A percentile compares a stretch with the other conserved stretches of the same genome.
Evolutionary conservation across 305 asterid genomes (phyloP).

Genomic region (Fraxinus dipetala): DNA sequence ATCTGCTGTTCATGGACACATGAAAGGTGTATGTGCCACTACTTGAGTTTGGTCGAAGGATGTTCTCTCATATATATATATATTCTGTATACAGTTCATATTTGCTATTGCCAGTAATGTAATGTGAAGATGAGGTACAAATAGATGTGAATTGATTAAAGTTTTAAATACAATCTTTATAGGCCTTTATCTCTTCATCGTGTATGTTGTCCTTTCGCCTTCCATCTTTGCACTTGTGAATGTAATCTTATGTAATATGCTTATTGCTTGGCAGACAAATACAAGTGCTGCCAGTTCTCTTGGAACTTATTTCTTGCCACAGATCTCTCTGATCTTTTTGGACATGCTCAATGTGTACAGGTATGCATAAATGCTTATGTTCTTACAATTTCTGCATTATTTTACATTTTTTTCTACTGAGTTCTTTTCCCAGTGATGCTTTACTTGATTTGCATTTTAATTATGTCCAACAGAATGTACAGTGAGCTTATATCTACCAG

Average conservation of each 20-base stretch:
- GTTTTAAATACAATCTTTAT: not conserved
- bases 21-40: not conserved
- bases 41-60: not conserved
- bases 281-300: constrained; percentile 90
- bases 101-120: not conserved
- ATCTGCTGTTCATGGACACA: not conserved
- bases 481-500: constrained; percentile 90
- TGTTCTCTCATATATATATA: not conserved
- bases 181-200: not conserved
- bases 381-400: constrained; percentile 3
- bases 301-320: constrained; percentile 85
- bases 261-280: constrained; percentile 68
- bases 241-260: not conserved
- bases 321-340: constrained; percentile 75
- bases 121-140: not conserved
- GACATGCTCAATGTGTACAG: constrained; percentile 99
- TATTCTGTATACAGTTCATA: not conserved
- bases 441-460: constrained; percentile 21
- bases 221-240: constrained; percentile 8
- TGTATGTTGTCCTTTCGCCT: not conserved
- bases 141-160: not conserved
- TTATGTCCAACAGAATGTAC: constrained; percentile 73
- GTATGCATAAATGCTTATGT: constrained; percentile 30
- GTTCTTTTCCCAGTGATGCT: constrained; percentile 1
- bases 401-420: not conserved